Evolutionary conservation across 2,329 filamentous ascomycete genomes (phyloP), one percentile per base, ranked within the genome.

Genomic region (Macrophomina pseudophaseolina): DNA sequence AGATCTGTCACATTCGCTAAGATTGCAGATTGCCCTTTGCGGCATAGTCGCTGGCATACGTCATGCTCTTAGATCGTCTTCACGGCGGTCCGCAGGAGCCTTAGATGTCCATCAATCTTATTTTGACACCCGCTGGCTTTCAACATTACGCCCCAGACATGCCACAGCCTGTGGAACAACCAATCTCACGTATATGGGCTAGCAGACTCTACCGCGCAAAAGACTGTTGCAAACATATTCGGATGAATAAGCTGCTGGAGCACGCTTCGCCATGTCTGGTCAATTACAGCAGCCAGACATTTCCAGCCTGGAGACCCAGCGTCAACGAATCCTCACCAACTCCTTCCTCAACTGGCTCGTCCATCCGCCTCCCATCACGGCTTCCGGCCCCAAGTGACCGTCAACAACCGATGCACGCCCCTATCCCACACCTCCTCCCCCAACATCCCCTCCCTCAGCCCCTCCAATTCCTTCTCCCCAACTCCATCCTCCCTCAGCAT

Each of bases 1-100:
- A 54, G 52, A 54, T 54, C 52, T 54, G n/a, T 54, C 52, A 54
- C 52, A 38, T 16, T 54, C 52, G 52, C 52, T 54, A 54, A 54
- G 32, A 38, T 40, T 38, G 14, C 32, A 38, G 11, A 54, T 54
- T 54, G 33, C 52, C n/a, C 33, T 33, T 18, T 38, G 33, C 16
- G 52, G 52, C 9, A 38, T 54, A 54, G 52, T 38, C 6, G 14
- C n/a, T 33, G 16, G 18, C 16, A 16, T 23, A 48, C 40, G 56
- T 54, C 33, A 54, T 54, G 38, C 3, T 5, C 5, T 52, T 6
- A 8, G 32, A 38, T 38, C 32, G n/a, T 54, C 32, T 40, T 44
- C 42, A 18, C 5, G 5, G 42, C 12, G 42, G 18, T 18, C 42
- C 12, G 42, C 42, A 44, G 42, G 11, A 44, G 42, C 42, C 42